Percentiles rank a stretch among this genome's conserved stretches.
Evolutionary conservation across 805 yeast genomes (phyloP).

Genomic region (Barnettozyma pratensis): DNA sequence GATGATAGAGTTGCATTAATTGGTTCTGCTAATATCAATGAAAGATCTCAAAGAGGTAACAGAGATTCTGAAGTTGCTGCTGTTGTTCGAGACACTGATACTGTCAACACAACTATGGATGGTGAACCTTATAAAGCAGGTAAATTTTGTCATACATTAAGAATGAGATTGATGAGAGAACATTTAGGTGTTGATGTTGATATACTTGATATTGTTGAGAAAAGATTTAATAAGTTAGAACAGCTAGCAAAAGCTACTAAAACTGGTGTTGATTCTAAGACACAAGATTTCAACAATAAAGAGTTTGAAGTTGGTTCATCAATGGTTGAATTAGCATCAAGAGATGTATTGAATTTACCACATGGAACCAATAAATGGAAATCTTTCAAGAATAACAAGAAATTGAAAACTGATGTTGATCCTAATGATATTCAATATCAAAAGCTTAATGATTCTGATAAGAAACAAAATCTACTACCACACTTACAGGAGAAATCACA

Average conservation of each 20-base stretch:
- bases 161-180: conserved; percentile 93
- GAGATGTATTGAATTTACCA: conserved; percentile 52
- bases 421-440: conserved; percentile 25
- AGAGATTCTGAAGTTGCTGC: conserved; percentile 96
- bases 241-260: conserved; percentile 27
- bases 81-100: conserved; percentile 75
- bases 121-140: conserved; percentile 80
- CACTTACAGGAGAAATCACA: conserved; percentile 16
- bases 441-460: conserved; percentile 20
- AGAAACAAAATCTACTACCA: conserved; percentile 20
- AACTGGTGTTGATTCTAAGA: conserved; percentile 32
- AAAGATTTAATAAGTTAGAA: conserved; percentile 49
- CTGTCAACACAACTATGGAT: conserved; percentile 64
- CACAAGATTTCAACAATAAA: conserved; percentile 33
- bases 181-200: conserved; percentile 94
- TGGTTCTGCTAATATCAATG: conserved; percentile 97
- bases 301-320: conserved; percentile 46
- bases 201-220: conserved; percentile 72
- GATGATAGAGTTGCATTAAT: conserved; percentile 93
- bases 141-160: conserved; percentile 80
- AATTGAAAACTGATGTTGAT: conserved; percentile 2
- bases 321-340: conserved; percentile 68
- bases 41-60: conserved; percentile 89
- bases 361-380: conserved; percentile 48
- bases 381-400: conserved; percentile 11